A percentile compares a stretch with the other conserved stretches of the same genome.
Conservation (phyloP, 2,329 filamentous ascomycete genomes). For the Sclerotinia spermophila region DNA sequence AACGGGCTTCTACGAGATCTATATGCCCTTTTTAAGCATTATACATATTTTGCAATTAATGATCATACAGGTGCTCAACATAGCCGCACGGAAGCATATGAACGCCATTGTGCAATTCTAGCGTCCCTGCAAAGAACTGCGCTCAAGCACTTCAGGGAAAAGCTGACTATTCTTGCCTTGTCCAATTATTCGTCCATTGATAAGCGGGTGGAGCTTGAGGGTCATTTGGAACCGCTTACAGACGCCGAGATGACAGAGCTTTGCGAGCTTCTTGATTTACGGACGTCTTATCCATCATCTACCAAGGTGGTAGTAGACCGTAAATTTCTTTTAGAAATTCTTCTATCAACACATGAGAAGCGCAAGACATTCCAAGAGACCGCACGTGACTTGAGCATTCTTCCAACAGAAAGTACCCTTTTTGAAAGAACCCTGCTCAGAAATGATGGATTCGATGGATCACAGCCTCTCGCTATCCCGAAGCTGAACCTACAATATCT, state of each 20-base stretch:
- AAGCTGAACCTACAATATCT: slow-evolving; percentile 96
- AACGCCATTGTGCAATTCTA: slow-evolving; percentile 71
- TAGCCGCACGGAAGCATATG: slow-evolving; percentile 68
- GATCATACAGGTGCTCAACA: slow-evolving; percentile 82
- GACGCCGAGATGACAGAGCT: slow-evolving; percentile 72
- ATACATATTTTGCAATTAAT: slow-evolving; percentile 83
- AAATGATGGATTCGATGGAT: slow-evolving; percentile 84
- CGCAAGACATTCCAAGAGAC: slow-evolving; percentile 79
- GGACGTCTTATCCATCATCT: slow-evolving; percentile 75
- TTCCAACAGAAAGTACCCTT: slow-evolving; percentile 80
- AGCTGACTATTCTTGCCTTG: slow-evolving; percentile 84
- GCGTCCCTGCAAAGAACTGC: slow-evolving; percentile 75
- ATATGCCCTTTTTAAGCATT: slow-evolving; percentile 76
- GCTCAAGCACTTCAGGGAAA: slow-evolving; percentile 80
- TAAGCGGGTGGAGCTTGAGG: slow-evolving; percentile 71
- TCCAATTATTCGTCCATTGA: slow-evolving; percentile 91
- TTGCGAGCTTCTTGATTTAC: slow-evolving; percentile 68
- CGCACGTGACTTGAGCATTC: slow-evolving; percentile 63
- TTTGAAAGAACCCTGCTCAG: slow-evolving; percentile 77
- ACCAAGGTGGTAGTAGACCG: slow-evolving; percentile 62
- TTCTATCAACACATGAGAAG: slow-evolving; percentile 72
- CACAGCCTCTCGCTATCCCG: slow-evolving; percentile 80
- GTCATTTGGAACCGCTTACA: slow-evolving; percentile 67
- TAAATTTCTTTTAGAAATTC: slow-evolving; percentile 63
- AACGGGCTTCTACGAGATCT: slow-evolving; percentile 79